Conservation (phyloP, 306 rosid genomes). For the Hippophae tibetana region DNA sequence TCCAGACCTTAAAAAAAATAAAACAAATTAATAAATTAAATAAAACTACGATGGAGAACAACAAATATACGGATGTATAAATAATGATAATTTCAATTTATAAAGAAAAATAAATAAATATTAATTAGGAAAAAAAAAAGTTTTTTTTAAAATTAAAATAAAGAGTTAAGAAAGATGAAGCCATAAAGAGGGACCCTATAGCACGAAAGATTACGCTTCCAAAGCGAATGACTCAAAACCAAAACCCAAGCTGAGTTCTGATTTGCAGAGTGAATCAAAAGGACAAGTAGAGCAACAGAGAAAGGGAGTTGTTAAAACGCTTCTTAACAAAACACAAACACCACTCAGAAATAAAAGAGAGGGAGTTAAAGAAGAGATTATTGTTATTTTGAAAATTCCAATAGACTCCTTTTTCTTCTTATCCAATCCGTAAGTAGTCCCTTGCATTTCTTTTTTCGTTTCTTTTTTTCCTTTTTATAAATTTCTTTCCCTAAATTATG, state of each 20-base stretch:
- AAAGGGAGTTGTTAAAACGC: slow-evolving; percentile 19
- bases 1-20: too few relatives aligned
- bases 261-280: slow-evolving; percentile 61
- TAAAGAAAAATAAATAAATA: too few relatives aligned
- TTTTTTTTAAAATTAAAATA: slow-evolving; percentile 22
- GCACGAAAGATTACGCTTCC: slow-evolving; percentile 34
- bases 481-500: neutral
- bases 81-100: too few relatives aligned
- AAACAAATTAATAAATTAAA: too few relatives aligned
- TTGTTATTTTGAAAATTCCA: slow-evolving; percentile 34
- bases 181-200: slow-evolving; percentile 3
- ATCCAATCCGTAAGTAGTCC: slow-evolving; percentile 45
- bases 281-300: slow-evolving; percentile 20
- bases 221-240: slow-evolving; percentile 10
- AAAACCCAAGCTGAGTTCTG: slow-evolving; percentile 32
- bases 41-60: too few relatives aligned
- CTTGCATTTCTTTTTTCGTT: neutral
- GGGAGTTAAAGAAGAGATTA: slow-evolving; percentile 21
- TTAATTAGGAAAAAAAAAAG: neutral
- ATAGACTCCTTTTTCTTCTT: slow-evolving; percentile 28
- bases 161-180: slow-evolving; percentile 42
- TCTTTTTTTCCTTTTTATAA: neutral
- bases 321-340: slow-evolving; percentile 9
- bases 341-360: slow-evolving; percentile 14
- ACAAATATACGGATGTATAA: too few relatives aligned